A percentile compares a stretch with the other conserved stretches of the same genome.
Evolutionary conservation across 2,329 filamentous ascomycete genomes (phyloP).

Genomic region (Chaetomium sp.): DNA sequence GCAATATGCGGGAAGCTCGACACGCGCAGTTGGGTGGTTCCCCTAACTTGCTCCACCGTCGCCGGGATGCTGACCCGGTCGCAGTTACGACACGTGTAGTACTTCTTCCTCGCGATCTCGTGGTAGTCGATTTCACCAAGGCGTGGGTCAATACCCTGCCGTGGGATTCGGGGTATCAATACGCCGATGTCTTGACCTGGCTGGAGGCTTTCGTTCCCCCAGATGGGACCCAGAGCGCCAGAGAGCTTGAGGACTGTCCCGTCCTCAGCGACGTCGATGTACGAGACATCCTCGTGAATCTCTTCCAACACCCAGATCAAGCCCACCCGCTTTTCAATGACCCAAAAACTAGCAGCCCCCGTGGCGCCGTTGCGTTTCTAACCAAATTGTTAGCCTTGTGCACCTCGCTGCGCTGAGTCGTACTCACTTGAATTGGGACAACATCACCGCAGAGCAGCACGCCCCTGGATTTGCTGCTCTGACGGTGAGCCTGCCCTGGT

Average conservation of each 20-base stretch:
- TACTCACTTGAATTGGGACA: slow-evolving; percentile 71
- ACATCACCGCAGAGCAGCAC: slow-evolving; percentile 95
- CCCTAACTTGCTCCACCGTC: slow-evolving; percentile 72
- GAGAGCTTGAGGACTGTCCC: slow-evolving; percentile 69
- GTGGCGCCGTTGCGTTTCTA: slow-evolving; percentile 91
- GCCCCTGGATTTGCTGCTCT: slow-evolving; percentile 66
- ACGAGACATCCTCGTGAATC: slow-evolving; percentile 90
- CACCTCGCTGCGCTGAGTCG: not conserved
- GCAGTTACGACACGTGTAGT: slow-evolving; percentile 82
- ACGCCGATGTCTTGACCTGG: slow-evolving; percentile 73
- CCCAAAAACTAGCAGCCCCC: slow-evolving; percentile 94
- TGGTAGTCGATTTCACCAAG: slow-evolving; percentile 77
- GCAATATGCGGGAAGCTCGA: slow-evolving; percentile 97
- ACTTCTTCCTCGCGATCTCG: slow-evolving; percentile 69
- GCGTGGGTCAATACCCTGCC: slow-evolving; percentile 69
- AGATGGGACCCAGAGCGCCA: slow-evolving; percentile 83
- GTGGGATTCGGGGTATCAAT: slow-evolving; percentile 80
- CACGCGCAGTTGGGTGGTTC: slow-evolving; percentile 72
- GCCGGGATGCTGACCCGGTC: slow-evolving; percentile 81
- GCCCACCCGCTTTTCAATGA: slow-evolving; percentile 93
- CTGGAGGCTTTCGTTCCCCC: slow-evolving; percentile 70
- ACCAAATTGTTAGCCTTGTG: slow-evolving; percentile 13
- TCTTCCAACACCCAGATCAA: slow-evolving; percentile 98
- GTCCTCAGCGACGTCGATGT: slow-evolving; percentile 74
- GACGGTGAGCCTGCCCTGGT: slow-evolving; percentile 62